Base-by-base conservation (phyloP, 768 basidiomycete species). In the Pulveroboletus frians region DNA sequence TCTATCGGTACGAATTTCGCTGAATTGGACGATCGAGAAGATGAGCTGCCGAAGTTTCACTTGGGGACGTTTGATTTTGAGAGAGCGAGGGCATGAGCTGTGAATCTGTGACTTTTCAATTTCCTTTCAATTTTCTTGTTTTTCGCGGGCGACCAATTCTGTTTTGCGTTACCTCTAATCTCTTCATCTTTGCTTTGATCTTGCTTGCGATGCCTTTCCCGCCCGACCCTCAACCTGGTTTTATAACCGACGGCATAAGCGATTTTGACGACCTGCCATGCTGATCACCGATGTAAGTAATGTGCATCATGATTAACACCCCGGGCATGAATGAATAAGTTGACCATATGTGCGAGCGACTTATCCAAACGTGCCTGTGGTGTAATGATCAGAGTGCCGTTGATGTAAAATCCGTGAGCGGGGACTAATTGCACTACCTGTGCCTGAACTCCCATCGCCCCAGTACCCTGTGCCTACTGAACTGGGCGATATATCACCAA, bases 11-110 rank as follows among this genome's bases (percentile, higher is more conserved):
- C 5, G 23, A 26, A 26, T 26, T 0, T 41, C 18, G 21, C 26
- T 54, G 20, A 47, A 55, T 41, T 42, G 43, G 48, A 60, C 14
- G 48, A 43, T 21, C 34, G 2, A 27, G 60, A 58, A 4, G 52
- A 53, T 1, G 46, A 27, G 5, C 31, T 54, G 30, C 48, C 56
- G 3, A 43, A 8, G 11, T 56, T 61, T 20, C 57, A 18, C 34
- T 43, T 59, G 43, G 55, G 57, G 0, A 18, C 49, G 14, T 57
- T 65, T 42, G 61, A 65, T 30, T 61, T 64, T 11, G 63, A 63
- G 37, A 48, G 51, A 11, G 8, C 46, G 40, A 52, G 46, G 36
- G 47, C 41, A 32, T 55, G 17, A 59, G 39, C 10, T 29, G 13
- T 14, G 29, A 42, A 18, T 23, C 13, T 20, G 4, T 9, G n/a